These are phyloP conservation scores for Bothriochloa decipiens DNA, from an alignment of 176 grass and related monocot genomes.

Conservation along the genomic window DNA sequence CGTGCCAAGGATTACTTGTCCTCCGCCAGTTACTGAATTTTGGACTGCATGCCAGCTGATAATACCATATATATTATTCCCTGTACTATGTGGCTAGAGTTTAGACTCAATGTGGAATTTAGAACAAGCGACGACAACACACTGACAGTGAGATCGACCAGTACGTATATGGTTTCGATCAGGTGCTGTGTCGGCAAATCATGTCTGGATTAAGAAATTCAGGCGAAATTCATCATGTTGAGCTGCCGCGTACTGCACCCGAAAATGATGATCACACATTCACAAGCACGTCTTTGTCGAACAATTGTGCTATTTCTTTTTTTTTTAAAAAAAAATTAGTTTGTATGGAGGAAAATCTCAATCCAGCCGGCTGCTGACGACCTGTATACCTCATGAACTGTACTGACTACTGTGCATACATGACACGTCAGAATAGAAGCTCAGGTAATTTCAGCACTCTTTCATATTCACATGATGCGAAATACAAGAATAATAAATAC, in stretches of 20 bases:
- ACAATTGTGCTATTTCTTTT: not conserved
- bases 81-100: no score
- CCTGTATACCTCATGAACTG: not conserved
- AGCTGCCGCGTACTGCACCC: not conserved
- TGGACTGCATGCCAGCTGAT: not conserved
- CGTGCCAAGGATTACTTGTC: not conserved
- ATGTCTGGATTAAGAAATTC: not conserved
- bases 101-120: not conserved
- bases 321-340: not conserved
- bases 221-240: not conserved
- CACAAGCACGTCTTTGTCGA: not conserved
- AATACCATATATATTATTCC: no score
- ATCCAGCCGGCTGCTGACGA: not conserved
- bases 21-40: not conserved
- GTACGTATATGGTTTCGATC: no score
- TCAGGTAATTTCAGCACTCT: slow-evolving; percentile 13
- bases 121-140: not conserved
- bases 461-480: slow-evolving; percentile 45
- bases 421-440: not conserved
- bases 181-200: not conserved
- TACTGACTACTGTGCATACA: not conserved
- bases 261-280: not conserved
- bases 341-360: not conserved
- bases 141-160: not conserved
- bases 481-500: slow-evolving; percentile 7